phyloP scores from a whole-genome alignment of 306 rosid species.

The Casuarina equisetifolia region DNA sequence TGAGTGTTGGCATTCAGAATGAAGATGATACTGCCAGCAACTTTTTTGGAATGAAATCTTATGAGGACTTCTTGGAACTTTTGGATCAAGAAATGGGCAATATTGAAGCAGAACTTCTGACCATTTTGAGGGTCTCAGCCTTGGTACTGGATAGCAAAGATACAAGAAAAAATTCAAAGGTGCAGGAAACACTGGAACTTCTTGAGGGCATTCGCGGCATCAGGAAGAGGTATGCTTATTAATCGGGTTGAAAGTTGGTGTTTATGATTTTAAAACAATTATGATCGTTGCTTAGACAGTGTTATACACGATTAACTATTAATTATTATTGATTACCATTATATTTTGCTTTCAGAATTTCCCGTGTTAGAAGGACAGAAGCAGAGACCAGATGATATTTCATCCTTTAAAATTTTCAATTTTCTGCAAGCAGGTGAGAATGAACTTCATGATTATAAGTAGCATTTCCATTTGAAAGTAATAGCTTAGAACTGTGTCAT shows the following conservation, averaged over 20 bases:
- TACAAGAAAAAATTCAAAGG: slow-evolving; percentile 57
- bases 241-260: slow-evolving; percentile 12
- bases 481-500: not conserved
- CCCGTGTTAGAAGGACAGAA: slow-evolving; percentile 41
- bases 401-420: slow-evolving; percentile 19
- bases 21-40: slow-evolving; percentile 36
- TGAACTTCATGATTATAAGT: not conserved
- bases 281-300: not conserved
- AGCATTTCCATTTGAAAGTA: not conserved
- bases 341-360: slow-evolving; percentile 45
- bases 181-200: slow-evolving; percentile 68
- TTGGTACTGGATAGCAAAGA: slow-evolving; percentile 54
- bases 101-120: slow-evolving; percentile 71
- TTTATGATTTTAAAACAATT: slow-evolving; percentile 17
- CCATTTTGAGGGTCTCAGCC: slow-evolving; percentile 63
- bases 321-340: not conserved
- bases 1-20: slow-evolving; percentile 18
- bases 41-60: slow-evolving; percentile 55
- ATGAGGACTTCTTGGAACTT: slow-evolving; percentile 58
- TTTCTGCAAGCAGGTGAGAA: slow-evolving; percentile 38
- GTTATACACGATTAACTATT: not conserved
- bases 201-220: slow-evolving; percentile 60
- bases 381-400: slow-evolving; percentile 40
- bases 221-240: slow-evolving; percentile 61
- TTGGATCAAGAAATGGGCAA: slow-evolving; percentile 61